A percentile compares a stretch with the other conserved stretches of the same genome.
Conservation (phyloP, 768 basidiomycete genomes). For the Naganishia antarctica region DNA sequence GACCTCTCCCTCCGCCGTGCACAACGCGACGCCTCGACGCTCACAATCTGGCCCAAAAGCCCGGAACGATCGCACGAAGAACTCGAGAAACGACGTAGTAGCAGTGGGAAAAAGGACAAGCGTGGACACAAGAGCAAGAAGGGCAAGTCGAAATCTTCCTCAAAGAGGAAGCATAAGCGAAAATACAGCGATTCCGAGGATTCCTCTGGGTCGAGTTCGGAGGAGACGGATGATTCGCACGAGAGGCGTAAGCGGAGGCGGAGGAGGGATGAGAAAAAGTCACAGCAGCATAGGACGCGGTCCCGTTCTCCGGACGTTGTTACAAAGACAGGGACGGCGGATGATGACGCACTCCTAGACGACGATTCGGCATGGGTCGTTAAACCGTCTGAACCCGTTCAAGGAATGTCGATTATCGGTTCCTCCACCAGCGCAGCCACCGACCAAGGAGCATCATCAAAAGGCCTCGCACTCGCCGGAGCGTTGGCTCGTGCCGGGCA, state of each 20-base stretch:
- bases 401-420: slow-evolving; percentile 28
- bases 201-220: slow-evolving; percentile 14
- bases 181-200: too few relatives aligned
- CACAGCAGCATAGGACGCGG: background rate
- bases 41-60: slow-evolving; percentile 47
- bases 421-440: slow-evolving; percentile 29
- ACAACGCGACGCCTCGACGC: slow-evolving; percentile 39
- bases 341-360: slow-evolving; percentile 25
- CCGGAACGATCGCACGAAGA: slow-evolving; percentile 43
- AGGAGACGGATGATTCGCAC: slow-evolving; percentile 16
- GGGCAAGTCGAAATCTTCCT: too few relatives aligned
- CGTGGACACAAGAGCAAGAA: slow-evolving; percentile 46
- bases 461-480: background rate
- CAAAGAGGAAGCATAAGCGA: slow-evolving; percentile 31
- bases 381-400: slow-evolving; percentile 26
- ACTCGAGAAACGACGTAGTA: slow-evolving; percentile 49
- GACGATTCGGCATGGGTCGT: slow-evolving; percentile 49
- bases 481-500: slow-evolving; percentile 37
- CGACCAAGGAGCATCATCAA: slow-evolving; percentile 28
- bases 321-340: too few relatives aligned
- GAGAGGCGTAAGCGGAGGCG: slow-evolving; percentile 38
- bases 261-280: background rate
- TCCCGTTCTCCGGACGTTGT: too few relatives aligned
- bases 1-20: slow-evolving; percentile 31
- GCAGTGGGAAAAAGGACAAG: slow-evolving; percentile 39